These are phyloP conservation scores for Scytalidium lignicola DNA, from an alignment of 2,329 filamentous ascomycete species.

Conservation along the genomic window DNA sequence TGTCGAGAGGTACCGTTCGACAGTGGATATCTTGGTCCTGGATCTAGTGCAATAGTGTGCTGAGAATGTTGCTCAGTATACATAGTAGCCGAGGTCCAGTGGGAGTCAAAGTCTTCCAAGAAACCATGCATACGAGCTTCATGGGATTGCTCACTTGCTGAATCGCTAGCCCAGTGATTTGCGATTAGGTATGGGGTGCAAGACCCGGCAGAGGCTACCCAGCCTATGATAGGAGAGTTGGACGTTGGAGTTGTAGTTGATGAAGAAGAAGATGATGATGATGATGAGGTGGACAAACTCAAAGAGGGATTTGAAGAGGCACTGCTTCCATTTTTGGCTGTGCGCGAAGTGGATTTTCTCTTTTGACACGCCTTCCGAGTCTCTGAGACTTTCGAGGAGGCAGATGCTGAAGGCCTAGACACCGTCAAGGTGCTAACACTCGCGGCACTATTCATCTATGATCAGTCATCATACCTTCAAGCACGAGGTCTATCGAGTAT, in stretches of 20 bases:
- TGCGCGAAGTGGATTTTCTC: neutral
- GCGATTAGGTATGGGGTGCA: neutral
- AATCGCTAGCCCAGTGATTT: neutral
- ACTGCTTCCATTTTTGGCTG: constrained; percentile 16
- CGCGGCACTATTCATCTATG: neutral
- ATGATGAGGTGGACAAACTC: constrained; percentile 43
- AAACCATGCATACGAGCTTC: neutral
- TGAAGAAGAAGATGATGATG: constrained; percentile 23
- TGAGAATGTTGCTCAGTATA: too few relatives aligned
- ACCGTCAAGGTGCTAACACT: neutral
- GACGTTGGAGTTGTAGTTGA: neutral
- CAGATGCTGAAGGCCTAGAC: neutral
- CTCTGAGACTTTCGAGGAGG: constrained; percentile 17
- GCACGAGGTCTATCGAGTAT: neutral
- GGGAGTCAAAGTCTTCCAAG: neutral
- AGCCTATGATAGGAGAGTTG: neutral
- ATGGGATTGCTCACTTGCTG: neutral
- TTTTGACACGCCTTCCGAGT: constrained; percentile 45
- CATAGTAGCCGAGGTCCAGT: neutral
- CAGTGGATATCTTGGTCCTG: too few relatives aligned
- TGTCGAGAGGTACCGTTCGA: too few relatives aligned
- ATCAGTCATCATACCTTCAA: neutral
- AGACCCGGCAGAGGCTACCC: neutral
- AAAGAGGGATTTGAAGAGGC: constrained; percentile 50
- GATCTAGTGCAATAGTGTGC: too few relatives aligned